Conservation (phyloP, 768 basidiomycete genomes). For the Mycena haematopus region DNA sequence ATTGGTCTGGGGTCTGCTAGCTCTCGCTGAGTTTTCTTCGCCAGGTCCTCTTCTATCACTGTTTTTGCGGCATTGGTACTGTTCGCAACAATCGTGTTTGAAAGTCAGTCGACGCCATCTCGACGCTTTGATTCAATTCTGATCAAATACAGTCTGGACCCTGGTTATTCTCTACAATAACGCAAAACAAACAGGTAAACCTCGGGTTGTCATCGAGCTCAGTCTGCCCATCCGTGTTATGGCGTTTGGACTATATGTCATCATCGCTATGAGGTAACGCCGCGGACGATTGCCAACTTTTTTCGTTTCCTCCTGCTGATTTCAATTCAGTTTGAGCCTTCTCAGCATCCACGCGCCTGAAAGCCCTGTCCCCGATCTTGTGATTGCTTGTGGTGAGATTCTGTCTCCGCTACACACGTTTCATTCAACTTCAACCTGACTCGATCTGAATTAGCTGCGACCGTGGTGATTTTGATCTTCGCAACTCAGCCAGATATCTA, state of each 20-base stretch:
- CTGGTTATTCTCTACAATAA: constrained; percentile 46
- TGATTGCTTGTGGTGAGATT: constrained; percentile 51
- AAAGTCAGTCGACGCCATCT: constrained; percentile 37
- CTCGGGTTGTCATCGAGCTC: constrained; percentile 43
- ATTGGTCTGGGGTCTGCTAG: neutral
- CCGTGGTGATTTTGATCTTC: constrained; percentile 52
- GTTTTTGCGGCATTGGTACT: constrained; percentile 47
- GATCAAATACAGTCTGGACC: constrained; percentile 45
- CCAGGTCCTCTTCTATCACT: constrained; percentile 49
- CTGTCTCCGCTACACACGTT: neutral
- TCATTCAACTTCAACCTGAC: constrained; percentile 1
- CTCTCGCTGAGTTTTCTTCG: neutral
- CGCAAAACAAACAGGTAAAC: constrained; percentile 32
- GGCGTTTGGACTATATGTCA: constrained; percentile 50
- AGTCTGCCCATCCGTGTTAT: constrained; percentile 53
- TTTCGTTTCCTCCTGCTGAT: constrained; percentile 1
- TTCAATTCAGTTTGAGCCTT: constrained; percentile 46
- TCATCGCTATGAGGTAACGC: constrained; percentile 48
- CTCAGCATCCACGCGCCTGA: constrained; percentile 50
- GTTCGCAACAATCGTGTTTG: constrained; percentile 45
- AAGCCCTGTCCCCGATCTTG: constrained; percentile 54
- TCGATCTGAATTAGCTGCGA: constrained; percentile 44
- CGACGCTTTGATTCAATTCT: neutral
- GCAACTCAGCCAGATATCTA: constrained; percentile 47
- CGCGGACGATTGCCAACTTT: neutral